Base-by-base conservation (phyloP, 2,329 filamentous ascomycete species). In the Periconia sp. region DNA sequence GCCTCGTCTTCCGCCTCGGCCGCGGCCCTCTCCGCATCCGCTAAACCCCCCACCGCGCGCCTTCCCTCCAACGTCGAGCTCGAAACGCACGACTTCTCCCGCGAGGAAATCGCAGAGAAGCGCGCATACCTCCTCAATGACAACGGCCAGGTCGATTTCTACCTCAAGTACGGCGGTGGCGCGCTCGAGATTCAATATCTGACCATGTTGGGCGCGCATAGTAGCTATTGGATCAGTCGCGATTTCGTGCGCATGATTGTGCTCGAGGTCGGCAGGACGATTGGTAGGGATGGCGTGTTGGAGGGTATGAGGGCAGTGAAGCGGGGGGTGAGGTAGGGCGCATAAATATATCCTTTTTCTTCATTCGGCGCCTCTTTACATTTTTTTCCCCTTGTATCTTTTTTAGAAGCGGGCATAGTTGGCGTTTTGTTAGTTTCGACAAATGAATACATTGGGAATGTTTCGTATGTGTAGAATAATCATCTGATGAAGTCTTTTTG, bases 181-280 rank as follows among this genome's bases (percentile, higher is more conserved):
- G 88, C 92, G 3, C 78, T 99, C 35, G 94, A 96, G 74, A 92
- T 97, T 20, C 92, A 97, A 74, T 99, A 99, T 70, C 76, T 97
- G 35, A 97, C 96, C 62, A 99, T 99, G 94, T 77, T 99, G 50
- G 90, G 91, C 53, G 94, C 94, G 9, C 94, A 99, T 74, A 92
- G 90, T 52, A 93, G 90, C 70, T 99, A 99, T 73, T 99, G 94
- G 94, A 82, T 85, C 2, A 86, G 89, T 64, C 84, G 80, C 27
- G 94, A 97, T 70, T 92, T 99, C 71, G 87, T 96, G n/a, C 80
- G 92, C 43, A 87, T 97, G 79, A 76, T 97, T 47, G 95, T 95
- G 42, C 80, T 93, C 31, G 94, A 99, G 75, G 86, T 95, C 62
- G 92, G 92, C 2, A 80, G 93, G 58, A 81, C 81, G 61, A 82